Evolutionary conservation across 2,329 filamentous ascomycete genomes (phyloP).

Genomic region (Aspergillus carbonarius): DNA sequence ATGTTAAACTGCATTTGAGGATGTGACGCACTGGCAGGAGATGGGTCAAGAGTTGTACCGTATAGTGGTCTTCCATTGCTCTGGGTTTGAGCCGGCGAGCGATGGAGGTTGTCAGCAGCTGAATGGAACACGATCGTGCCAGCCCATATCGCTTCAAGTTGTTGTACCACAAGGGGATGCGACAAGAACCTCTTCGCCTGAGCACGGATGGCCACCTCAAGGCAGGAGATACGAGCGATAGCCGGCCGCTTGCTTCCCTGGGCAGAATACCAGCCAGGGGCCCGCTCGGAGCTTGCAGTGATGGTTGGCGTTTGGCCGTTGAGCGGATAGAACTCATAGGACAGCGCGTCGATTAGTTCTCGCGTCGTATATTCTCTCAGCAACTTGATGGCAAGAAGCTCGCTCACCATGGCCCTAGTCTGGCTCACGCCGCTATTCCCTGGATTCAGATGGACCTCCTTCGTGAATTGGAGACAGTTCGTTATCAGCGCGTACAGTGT

Average conservation of each 20-base stretch:
- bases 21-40: conserved; percentile 11
- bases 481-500: conserved; percentile 89
- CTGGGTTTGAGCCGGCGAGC: conserved; percentile 48
- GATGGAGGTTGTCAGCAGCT: conserved; percentile 79
- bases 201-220: conserved; percentile 89
- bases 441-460: conserved; percentile 78
- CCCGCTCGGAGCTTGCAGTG: conserved; percentile 35
- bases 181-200: conserved; percentile 90
- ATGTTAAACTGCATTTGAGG: conserved; percentile 20
- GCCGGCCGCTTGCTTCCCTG: conserved; percentile 51
- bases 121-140: conserved; percentile 94
- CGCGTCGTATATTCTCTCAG: conserved; percentile 85
- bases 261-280: conserved; percentile 33
- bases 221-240: conserved; percentile 77
- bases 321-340: conserved; percentile 91
- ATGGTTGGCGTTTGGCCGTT: conserved; percentile 67
- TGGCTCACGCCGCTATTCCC: conserved; percentile 80
- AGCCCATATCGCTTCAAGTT: conserved; percentile 96
- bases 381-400: conserved; percentile 84
- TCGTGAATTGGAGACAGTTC: conserved; percentile 89
- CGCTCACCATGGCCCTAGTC: conserved; percentile 84
- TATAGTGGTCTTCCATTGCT: conserved; percentile 25
- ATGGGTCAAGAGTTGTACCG: conserved; percentile 22
- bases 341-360: conserved; percentile 89
- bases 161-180: conserved; percentile 87